A percentile compares a stretch with the other conserved stretches of the same genome.
Evolutionary conservation across 1,284 basidiomycete genomes (phyloP).

Genomic region (Clitocybe nebularis): DNA sequence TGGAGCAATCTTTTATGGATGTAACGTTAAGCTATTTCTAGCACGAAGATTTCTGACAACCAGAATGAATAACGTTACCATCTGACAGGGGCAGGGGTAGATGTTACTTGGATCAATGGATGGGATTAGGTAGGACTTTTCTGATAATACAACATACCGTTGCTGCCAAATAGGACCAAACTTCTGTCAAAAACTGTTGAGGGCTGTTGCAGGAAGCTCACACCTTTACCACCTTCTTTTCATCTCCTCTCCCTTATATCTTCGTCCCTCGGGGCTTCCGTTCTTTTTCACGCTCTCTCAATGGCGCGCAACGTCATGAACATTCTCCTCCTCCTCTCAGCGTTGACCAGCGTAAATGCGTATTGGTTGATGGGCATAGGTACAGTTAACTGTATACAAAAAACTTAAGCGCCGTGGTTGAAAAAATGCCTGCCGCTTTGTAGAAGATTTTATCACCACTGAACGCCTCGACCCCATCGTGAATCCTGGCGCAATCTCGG

Average conservation of each 20-base stretch:
- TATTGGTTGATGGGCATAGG: constrained; percentile 37
- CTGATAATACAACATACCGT: neutral
- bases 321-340: constrained; percentile 15
- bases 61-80: no score
- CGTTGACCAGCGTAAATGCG: constrained; percentile 17
- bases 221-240: constrained; percentile 17
- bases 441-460: constrained; percentile 36
- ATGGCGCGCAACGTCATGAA: constrained; percentile 17
- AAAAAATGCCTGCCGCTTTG: no score
- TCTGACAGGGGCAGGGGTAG: no score
- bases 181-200: constrained; percentile 12
- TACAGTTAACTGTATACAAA: no score
- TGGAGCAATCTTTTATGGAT: no score
- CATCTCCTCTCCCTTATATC: constrained; percentile 18
- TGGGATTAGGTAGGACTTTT: neutral
- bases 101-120: neutral
- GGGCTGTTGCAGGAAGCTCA: constrained; percentile 2
- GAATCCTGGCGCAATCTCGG: constrained; percentile 32
- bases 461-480: constrained; percentile 39
- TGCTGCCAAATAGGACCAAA: constrained; percentile 16
- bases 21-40: no score
- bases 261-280: constrained; percentile 13
- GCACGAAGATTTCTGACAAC: no score
- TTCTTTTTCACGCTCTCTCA: constrained; percentile 19
- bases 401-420: no score